Evolutionary conservation across 1,139 yeast genomes (phyloP).

Genomic region (Pichia sp.): DNA sequence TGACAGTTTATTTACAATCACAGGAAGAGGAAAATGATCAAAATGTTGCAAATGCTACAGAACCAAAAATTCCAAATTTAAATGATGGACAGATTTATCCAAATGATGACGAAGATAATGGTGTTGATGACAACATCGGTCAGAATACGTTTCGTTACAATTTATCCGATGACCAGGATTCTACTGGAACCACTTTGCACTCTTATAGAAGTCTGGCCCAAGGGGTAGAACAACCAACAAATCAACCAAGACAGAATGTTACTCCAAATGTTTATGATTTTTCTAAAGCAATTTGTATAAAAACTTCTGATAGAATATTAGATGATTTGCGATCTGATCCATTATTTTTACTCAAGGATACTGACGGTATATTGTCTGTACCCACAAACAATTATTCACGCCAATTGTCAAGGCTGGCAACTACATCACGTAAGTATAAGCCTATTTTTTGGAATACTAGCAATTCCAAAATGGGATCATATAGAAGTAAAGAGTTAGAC

Average conservation of each 20-base stretch:
- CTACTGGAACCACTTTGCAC: background rate
- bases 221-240: too few relatives aligned
- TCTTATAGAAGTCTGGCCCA: background rate
- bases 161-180: too few relatives aligned
- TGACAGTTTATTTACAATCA: too few relatives aligned
- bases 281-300: conserved; percentile 23
- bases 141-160: background rate
- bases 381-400: conserved; percentile 20
- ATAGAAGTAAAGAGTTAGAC: conserved; percentile 2
- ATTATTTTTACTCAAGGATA: conserved; percentile 21
- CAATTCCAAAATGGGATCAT: conserved; percentile 5
- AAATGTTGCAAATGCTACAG: too few relatives aligned
- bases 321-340: conserved; percentile 53
- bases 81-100: background rate
- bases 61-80: background rate
- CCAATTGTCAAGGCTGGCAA: conserved; percentile 2
- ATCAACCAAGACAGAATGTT: background rate
- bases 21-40: too few relatives aligned
- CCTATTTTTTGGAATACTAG: conserved; percentile 13
- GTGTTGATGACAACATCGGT: background rate
- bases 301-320: conserved; percentile 58
- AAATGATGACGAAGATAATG: background rate
- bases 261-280: conserved; percentile 8
- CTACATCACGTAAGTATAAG: conserved; percentile 3
- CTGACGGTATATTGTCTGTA: conserved; percentile 24